Percentiles rank a stretch among this genome's conserved stretches.
phyloP scores from a whole-genome alignment of 1,139 yeast genomes.

The Sugiyamaella paludigena region DNA sequence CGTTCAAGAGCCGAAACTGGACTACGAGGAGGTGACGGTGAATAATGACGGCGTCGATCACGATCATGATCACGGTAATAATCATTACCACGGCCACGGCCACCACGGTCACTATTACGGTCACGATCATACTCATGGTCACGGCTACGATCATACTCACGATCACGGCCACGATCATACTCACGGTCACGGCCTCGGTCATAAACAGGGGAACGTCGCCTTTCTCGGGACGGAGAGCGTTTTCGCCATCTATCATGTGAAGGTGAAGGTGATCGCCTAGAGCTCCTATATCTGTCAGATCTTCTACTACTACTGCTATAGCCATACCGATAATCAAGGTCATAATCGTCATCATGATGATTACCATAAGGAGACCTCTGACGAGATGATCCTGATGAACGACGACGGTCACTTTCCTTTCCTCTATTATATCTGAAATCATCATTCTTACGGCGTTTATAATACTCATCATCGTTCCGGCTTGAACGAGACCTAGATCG shows the following conservation, averaged over 20 bases:
- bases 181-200: conserved; percentile 3
- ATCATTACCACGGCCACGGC: conserved; percentile 12
- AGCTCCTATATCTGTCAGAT: no score
- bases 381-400: neutral
- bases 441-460: neutral
- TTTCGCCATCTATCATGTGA: no score
- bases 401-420: neutral
- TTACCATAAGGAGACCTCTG: no score
- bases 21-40: conserved; percentile 4
- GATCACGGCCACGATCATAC: neutral
- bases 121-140: conserved; percentile 1
- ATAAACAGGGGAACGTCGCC: neutral
- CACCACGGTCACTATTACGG: conserved; percentile 3
- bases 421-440: conserved; percentile 2
- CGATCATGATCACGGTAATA: conserved; percentile 11
- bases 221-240: no score
- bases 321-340: no score
- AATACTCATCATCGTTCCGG: conserved; percentile 1
- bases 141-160: conserved; percentile 2
- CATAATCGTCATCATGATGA: no score
- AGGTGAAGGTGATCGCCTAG: no score
- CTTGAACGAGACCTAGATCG: neutral
- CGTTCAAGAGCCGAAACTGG: conserved; percentile 24
- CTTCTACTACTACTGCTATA: no score
- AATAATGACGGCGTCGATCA: conserved; percentile 6